Conservation (phyloP, 768 basidiomycete genomes). For the Paxillus involutus region DNA sequence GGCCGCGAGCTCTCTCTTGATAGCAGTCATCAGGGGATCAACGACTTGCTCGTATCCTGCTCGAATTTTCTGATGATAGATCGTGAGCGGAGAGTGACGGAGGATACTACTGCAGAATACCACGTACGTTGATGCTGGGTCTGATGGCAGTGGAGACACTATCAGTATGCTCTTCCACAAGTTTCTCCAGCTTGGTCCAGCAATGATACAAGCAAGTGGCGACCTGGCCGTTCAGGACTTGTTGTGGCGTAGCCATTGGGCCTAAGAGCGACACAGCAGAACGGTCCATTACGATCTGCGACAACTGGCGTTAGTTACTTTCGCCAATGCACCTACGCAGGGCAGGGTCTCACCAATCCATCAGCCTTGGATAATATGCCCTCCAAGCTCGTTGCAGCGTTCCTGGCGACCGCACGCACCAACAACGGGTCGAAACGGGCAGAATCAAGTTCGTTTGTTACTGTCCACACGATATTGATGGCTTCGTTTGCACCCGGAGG, state of each 20-base stretch:
- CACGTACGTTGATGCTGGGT: constrained; percentile 58
- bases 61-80: constrained; percentile 20
- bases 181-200: constrained; percentile 23
- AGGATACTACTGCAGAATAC: background rate
- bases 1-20: constrained; percentile 77
- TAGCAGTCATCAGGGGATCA: constrained; percentile 61
- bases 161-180: constrained; percentile 23
- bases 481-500: constrained; percentile 81
- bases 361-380: constrained; percentile 64
- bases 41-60: constrained; percentile 53
- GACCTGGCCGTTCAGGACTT: constrained; percentile 73
- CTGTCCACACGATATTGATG: constrained; percentile 66
- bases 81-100: background rate
- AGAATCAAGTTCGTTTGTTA: constrained; percentile 77
- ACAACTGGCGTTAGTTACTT: background rate
- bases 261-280: constrained; percentile 74
- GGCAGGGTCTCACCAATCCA: constrained; percentile 51
- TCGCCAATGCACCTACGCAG: background rate
- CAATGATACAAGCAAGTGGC: constrained; percentile 59
- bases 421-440: constrained; percentile 74
- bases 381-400: constrained; percentile 68
- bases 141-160: constrained; percentile 54
- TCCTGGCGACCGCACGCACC: constrained; percentile 75
- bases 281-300: constrained; percentile 68
- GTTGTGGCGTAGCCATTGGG: constrained; percentile 76